Conservation (phyloP, 139 green algal genomes). For the Eudorina sp. region DNA sequence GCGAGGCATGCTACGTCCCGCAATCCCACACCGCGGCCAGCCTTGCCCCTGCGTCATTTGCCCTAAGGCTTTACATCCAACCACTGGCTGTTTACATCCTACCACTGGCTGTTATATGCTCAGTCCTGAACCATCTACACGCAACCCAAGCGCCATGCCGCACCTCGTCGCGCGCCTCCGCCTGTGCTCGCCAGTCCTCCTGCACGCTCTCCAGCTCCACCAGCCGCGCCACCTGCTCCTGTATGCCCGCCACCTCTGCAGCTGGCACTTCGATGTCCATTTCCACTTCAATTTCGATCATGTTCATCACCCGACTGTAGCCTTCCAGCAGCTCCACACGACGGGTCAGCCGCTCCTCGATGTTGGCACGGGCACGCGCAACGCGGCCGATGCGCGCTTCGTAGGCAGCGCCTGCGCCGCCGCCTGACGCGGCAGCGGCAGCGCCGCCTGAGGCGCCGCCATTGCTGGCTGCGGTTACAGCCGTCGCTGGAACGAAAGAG, state of each 20-base stretch:
- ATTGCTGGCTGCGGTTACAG: neutral
- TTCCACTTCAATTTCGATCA: conserved; percentile 95
- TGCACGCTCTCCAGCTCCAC: conserved; percentile 86
- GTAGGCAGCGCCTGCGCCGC: conserved; percentile 54
- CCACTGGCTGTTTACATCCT: too few relatives aligned
- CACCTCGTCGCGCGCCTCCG: conserved; percentile 88
- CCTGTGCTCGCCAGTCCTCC: conserved; percentile 81
- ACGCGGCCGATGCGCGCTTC: conserved; percentile 80
- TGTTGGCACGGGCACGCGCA: conserved; percentile 61
- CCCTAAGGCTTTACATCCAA: too few relatives aligned
- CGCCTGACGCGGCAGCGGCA: neutral
- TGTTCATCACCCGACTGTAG: conserved; percentile 83
- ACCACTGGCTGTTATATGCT: too few relatives aligned
- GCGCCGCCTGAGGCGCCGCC: neutral
- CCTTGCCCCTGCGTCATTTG: too few relatives aligned
- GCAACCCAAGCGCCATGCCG: too few relatives aligned
- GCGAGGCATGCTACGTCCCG: too few relatives aligned
- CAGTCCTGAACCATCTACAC: too few relatives aligned
- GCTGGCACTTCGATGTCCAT: conserved; percentile 85
- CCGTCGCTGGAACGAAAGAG: too few relatives aligned
- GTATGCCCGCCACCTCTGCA: conserved; percentile 82
- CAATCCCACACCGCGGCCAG: too few relatives aligned
- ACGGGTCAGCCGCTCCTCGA: conserved; percentile 80
- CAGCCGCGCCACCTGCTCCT: conserved; percentile 81
- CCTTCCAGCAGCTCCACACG: conserved; percentile 84